phyloP scores from a whole-genome alignment of 495 filamentous ascomycete genomes.

The Pyronema omphalodes region DNA sequence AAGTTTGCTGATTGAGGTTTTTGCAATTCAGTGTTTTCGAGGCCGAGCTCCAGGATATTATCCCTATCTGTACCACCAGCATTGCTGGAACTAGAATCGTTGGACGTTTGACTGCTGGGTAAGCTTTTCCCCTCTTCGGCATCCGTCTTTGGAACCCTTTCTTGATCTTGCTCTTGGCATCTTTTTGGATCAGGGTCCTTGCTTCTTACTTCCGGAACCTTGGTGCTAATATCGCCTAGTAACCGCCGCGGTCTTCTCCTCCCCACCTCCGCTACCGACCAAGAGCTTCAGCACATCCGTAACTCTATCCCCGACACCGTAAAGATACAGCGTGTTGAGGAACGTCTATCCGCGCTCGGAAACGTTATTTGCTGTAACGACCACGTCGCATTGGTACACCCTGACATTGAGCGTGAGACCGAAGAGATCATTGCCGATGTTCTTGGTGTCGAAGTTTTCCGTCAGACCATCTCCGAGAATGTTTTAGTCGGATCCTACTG shows the following conservation, averaged over 20 bases:
- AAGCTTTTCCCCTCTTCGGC: slow-evolving; percentile 24
- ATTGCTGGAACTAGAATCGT: slow-evolving; percentile 93
- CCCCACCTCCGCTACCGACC: slow-evolving; percentile 87
- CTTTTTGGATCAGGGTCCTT: background rate
- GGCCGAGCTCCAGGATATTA: slow-evolving; percentile 88
- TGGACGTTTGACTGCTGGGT: slow-evolving; percentile 88
- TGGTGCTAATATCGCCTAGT: slow-evolving; percentile 26
- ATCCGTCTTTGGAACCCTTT: background rate
- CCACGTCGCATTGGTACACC: slow-evolving; percentile 81
- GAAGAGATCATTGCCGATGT: slow-evolving; percentile 94
- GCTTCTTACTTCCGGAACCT: background rate
- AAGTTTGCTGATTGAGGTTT: slow-evolving; percentile 1
- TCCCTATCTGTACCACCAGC: slow-evolving; percentile 93
- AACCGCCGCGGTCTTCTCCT: slow-evolving; percentile 95
- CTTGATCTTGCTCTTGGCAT: background rate
- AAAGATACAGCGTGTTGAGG: slow-evolving; percentile 86
- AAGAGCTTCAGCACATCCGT: slow-evolving; percentile 90
- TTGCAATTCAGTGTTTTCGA: slow-evolving; percentile 50
- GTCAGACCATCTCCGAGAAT: slow-evolving; percentile 84
- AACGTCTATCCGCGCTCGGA: slow-evolving; percentile 83
- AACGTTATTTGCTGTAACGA: slow-evolving; percentile 96
- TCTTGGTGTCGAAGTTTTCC: slow-evolving; percentile 92
- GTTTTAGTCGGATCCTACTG: slow-evolving; percentile 93
- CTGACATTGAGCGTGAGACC: slow-evolving; percentile 90
- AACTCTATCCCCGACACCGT: slow-evolving; percentile 81